Evolutionary conservation across 106 monocot species (phyloP), one percentile per base, ranked within the genome.

Genomic region (Dendrobium catenatum): DNA sequence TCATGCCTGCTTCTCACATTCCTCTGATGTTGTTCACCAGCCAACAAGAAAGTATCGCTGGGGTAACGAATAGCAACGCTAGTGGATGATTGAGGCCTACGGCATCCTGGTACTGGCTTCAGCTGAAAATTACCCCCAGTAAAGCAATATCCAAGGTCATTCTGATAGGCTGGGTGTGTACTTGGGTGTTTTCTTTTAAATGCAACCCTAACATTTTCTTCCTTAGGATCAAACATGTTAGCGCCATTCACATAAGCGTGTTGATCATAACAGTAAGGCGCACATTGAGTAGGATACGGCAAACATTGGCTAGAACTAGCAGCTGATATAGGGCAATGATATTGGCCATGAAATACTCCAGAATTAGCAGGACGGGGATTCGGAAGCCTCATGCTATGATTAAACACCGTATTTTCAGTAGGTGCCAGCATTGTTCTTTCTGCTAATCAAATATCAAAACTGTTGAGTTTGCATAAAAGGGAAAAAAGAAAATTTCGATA

Each of bases 1-100:
- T 17, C 74, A 74, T n/a, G 49, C 49, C 76, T 76, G 26, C 76
- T 76, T 76, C 76, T 48, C 24, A 76, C 76, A 49, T 76, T 76
- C 26, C 76, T 47, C 76, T 76, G 76, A 74, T 42, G 15, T 41
- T 16, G 19, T 16, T 74, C 42, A 29, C 74, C 43, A 20, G 27
- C 18, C 33, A 18, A 6, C 20, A 19, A 31, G 9, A 74, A 6
- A 76, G 27, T 76, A 19, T 18, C 20, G 6, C 19, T 19, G 4
- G 5, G 42, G 20, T 74, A 20, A 44, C 6, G 2, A 19, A 16
- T 5, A 42, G 9, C 4, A 11, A 43, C 18, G 74, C 74, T 43
- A 4, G 20, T 74, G 10, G 43, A 43, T 15, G 17, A 11, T 43
- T 18, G 74, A 74, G 74, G 42, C 6, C 41, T 4, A 26, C 5